Evolutionary conservation across 1,139 yeast genomes (phyloP).

Genomic region (Yamadazyma mexicana): DNA sequence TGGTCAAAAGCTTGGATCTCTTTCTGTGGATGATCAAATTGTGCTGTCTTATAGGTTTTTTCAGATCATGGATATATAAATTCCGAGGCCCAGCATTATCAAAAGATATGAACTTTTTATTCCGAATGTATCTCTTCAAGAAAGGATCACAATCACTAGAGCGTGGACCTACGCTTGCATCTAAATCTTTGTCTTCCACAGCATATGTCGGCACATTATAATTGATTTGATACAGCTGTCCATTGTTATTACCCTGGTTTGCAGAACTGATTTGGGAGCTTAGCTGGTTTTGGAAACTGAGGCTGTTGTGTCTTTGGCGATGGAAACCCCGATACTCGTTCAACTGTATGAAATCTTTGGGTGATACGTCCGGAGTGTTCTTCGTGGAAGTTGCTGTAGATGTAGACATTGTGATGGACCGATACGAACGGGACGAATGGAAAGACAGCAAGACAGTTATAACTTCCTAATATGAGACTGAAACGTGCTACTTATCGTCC

Average conservation of each 20-base stretch:
- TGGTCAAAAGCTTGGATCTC: slow-evolving; percentile 3
- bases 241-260: not conserved
- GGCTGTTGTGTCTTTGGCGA: slow-evolving; percentile 5
- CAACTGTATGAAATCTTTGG: slow-evolving; percentile 10
- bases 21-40: not conserved
- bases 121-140: slow-evolving; percentile 14
- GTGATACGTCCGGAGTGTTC: slow-evolving; percentile 16
- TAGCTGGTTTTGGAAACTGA: no score
- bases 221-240: not conserved
- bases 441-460: not conserved
- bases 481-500: no score
- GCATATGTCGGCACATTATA: not conserved
- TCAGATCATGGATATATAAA: not conserved
- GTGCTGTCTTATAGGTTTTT: not conserved
- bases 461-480: no score
- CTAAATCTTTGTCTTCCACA: not conserved
- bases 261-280: no score
- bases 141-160: slow-evolving; percentile 12
- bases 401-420: slow-evolving; percentile 8
- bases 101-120: slow-evolving; percentile 4
- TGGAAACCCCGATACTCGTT: slow-evolving; percentile 11
- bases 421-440: not conserved
- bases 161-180: not conserved
- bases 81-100: not conserved
- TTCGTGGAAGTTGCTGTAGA: slow-evolving; percentile 17